Evolutionary conservation across 2,329 filamentous ascomycete species (phyloP).

Genomic region (Magnaporthiopsis rhizophila): DNA sequence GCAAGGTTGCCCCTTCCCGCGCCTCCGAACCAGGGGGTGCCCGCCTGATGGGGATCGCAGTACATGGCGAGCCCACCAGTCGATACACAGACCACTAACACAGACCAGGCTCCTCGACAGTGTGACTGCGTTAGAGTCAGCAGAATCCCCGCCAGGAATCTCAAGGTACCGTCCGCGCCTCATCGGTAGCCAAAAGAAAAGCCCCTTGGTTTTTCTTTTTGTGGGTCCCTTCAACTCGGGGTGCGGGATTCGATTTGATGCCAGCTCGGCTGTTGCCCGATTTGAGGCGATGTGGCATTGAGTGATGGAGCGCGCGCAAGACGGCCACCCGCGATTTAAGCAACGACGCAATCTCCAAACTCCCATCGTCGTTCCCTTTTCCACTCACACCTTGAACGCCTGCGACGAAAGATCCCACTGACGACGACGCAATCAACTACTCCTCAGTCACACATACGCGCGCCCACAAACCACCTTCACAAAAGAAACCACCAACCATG

Average conservation of each 20-base stretch:
- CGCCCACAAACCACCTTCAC: background rate
- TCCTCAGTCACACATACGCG: background rate
- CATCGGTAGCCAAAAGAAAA: background rate
- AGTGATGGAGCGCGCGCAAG: background rate
- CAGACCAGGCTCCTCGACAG: too few species aligned
- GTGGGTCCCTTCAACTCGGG: background rate
- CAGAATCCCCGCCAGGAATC: background rate
- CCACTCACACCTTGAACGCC: background rate
- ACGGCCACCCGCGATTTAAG: background rate
- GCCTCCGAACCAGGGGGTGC: background rate
- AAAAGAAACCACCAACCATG: conserved; percentile 30
- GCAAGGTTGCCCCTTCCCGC: background rate
- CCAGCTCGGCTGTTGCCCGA: conserved; percentile 1
- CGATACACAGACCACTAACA: background rate
- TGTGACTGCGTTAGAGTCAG: background rate
- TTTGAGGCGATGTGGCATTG: conserved; percentile 8
- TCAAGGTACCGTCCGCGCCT: background rate
- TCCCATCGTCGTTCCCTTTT: background rate
- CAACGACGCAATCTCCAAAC: background rate
- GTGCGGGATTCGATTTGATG: background rate
- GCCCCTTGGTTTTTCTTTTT: background rate
- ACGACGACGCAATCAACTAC: background rate
- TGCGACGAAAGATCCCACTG: too few species aligned
- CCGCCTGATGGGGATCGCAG: background rate
- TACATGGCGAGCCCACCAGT: background rate